Evolutionary conservation across 225 moss, liverwort and hornwort genomes (phyloP), one percentile per base, ranked within the genome.

Genomic region (Physcomitrium patens): DNA sequence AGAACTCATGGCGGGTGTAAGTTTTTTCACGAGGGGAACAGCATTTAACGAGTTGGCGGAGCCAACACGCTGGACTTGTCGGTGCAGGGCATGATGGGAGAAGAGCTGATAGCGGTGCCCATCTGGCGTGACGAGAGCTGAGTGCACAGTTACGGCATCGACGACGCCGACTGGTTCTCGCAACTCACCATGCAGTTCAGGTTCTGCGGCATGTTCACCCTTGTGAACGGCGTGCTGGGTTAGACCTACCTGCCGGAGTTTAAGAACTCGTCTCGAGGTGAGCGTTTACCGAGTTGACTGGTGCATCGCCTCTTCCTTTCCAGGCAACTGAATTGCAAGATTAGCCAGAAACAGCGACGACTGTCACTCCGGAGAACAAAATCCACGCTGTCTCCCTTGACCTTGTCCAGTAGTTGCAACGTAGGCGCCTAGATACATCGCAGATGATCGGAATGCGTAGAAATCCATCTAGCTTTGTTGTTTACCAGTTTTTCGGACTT

Each of bases 11-110:
- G 11, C 70, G 80, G 80, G 62, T 37, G 47, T 8, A 43, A 23
- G 24, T 1, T 1, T 7, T 19, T 41, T 10, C 28, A 48, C 28
- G 60, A 13, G 0, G 47, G 28, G 27, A 31, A 69, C 1, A 53
- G 46, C 1, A 19, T 75, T 17, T 20, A 67, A 17, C 57, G 80
- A 3, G 60, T 63, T 41, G 9, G 47, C 3, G 75, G 44, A 0
- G 50, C 26, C 11, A 75, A 75, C 75, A 15, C 49, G 4, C 50
- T 75, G 28, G 66, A 87, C 54, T 3, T 82, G 27, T 76, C 81
- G 50, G 81, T 87, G 64, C 79, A 84, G 81, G 82, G 72, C 19
- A 52, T 56, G 47, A 64, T 80, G 66, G 60, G 59, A 4, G 74
- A 67, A 1, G 45, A 59, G 7, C 31, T 69, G 16, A 74, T 5